These are phyloP conservation scores for Aphelidium insulamus DNA, from an alignment of 371 early-diverging fungal species.

Conservation along the genomic window DNA sequence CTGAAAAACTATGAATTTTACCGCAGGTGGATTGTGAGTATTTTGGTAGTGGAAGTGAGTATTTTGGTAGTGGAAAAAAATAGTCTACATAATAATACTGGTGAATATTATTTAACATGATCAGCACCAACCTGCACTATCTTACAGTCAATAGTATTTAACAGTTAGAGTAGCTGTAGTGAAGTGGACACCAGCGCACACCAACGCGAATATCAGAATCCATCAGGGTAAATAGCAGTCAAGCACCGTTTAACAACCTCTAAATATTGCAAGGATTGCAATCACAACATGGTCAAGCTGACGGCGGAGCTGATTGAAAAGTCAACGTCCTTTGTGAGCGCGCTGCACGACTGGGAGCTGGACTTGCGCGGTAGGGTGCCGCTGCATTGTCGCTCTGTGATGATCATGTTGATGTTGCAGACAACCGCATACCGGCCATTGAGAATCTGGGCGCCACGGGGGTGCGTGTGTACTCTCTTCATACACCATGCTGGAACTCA, in stretches of 20 bases:
- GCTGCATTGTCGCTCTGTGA: not conserved
- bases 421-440: conserved; percentile 61
- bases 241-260: no score
- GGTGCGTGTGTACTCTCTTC: conserved; percentile 17
- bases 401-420: conserved; percentile 16
- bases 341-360: conserved; percentile 70
- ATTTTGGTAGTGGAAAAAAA: no score
- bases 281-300: conserved; percentile 26
- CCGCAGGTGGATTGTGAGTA: no score
- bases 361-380: conserved; percentile 45
- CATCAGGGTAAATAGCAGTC: no score
- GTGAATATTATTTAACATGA: no score
- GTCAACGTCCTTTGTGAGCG: conserved; percentile 51
- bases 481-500: not conserved
- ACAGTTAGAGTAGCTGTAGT: no score
- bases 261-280: no score
- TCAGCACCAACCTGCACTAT: no score
- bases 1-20: no score
- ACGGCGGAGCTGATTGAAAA: conserved; percentile 49
- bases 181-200: not conserved
- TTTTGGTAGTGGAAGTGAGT: no score
- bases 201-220: conserved; percentile 1
- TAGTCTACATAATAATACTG: no score
- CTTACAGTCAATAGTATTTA: no score
- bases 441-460: conserved; percentile 85